Base-by-base conservation (phyloP, 345 rosid genomes). In the Alliaria petiolata region DNA sequence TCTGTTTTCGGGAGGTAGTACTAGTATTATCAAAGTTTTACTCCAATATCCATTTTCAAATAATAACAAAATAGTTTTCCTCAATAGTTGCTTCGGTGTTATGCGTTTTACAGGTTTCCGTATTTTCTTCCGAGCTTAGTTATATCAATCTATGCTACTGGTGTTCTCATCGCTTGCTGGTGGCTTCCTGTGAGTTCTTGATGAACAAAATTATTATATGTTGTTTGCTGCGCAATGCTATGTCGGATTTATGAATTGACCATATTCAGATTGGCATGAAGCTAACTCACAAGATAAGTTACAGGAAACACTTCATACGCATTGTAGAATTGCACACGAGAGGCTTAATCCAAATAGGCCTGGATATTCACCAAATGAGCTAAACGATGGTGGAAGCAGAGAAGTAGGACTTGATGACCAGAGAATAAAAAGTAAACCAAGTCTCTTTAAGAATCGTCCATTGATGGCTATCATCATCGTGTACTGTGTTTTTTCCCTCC, bases 61-160 rank as follows among this genome's bases (percentile, higher is more conserved):
- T 49, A 43, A 9, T 16, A 19, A 1, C 43, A 50, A 40, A n/a
- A 14, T 31, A 25, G 25, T 35, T 54, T 26, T 59, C 20, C 51
- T 70, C 1, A 38, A 28, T 38, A 49, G 39, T 3, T 61, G 35
- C 25, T 33, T 22, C 51, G 26, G 10, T 43, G 64, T 53, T 56
- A 49, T 64, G 49, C 40, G 15, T 42, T 77, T 22, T 22, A 76
- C 75, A 89, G 97, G 81, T 91, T 87, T 71, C 92, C 95, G n/a
- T 89, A 89, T 84, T 75, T 87, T 75, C 78, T 91, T 43, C 95
- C 97, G 15, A 85, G 88, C 83, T 83, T 87, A 43, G 64, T 83
- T 38, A 91, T 91, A 85, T 85, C 95, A 17, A 60, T 83, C 43
- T 87, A 81, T 70, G 67, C 92, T 31, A 30, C 80, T 4, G 86